Percentiles rank a stretch among this genome's conserved stretches.
Evolutionary conservation across 768 basidiomycete species (phyloP).

Genomic region (Daedaleopsis sinensis): DNA sequence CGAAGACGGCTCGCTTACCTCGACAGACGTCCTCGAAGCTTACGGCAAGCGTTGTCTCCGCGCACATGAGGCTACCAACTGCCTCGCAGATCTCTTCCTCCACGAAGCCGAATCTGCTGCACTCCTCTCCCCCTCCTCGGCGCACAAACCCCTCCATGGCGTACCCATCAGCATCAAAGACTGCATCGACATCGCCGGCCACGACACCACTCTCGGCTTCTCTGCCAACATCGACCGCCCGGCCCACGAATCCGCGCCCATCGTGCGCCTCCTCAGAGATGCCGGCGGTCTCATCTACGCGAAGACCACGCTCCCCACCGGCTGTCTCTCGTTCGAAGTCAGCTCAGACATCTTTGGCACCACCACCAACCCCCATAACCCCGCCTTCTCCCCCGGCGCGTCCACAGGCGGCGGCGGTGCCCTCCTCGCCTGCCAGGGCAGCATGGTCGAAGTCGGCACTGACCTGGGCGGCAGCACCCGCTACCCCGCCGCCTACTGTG

Average conservation of each 20-base stretch:
- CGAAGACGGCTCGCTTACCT: constrained; percentile 30
- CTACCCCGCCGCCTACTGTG: constrained; percentile 51
- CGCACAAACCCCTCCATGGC: constrained; percentile 40
- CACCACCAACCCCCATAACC: constrained; percentile 52
- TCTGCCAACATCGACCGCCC: constrained; percentile 41
- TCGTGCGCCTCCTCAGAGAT: constrained; percentile 42
- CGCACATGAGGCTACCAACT: constrained; percentile 50
- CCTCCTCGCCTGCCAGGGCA: constrained; percentile 48
- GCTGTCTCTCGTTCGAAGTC: constrained; percentile 43
- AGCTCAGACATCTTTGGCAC: constrained; percentile 48
- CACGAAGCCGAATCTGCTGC: constrained; percentile 34
- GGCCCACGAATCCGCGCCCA: constrained; percentile 37
- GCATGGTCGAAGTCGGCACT: constrained; percentile 48
- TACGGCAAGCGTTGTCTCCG: constrained; percentile 44
- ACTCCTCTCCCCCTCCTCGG: neutral
- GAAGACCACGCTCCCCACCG: constrained; percentile 48
- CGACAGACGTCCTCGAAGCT: constrained; percentile 37
- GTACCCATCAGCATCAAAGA: constrained; percentile 56
- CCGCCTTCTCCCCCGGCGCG: constrained; percentile 44
- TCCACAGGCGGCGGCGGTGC: constrained; percentile 57
- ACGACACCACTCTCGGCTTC: constrained; percentile 50
- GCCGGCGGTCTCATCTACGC: constrained; percentile 46
- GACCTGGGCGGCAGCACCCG: constrained; percentile 55
- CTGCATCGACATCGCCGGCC: constrained; percentile 45
- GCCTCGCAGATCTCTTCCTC: constrained; percentile 49